Conservation (phyloP, 108 stramenopile species). For the Poteriospumella lacustris region DNA sequence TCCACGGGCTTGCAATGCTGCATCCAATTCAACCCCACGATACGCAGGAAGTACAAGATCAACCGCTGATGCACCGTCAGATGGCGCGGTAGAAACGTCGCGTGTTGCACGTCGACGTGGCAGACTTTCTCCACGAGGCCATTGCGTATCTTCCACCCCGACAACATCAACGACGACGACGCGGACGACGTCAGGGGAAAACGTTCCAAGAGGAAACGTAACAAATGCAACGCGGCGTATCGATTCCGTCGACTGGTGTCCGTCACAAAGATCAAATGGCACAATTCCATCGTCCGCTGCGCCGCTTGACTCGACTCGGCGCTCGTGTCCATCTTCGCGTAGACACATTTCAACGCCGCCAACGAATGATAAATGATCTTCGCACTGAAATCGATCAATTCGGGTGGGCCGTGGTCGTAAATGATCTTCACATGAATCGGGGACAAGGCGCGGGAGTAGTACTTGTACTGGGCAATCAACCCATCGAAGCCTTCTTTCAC, state of each 20-base stretch:
- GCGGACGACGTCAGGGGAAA: too few relatives aligned
- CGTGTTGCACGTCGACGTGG: too few relatives aligned
- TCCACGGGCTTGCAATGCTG: too few relatives aligned
- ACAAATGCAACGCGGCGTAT: background rate
- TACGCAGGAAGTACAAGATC: background rate
- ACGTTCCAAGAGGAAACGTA: too few relatives aligned
- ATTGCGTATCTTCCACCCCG: too few relatives aligned
- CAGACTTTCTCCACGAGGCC: too few relatives aligned
- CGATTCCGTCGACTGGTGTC: background rate
- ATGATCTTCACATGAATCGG: slow-evolving; percentile 59
- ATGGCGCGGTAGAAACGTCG: too few relatives aligned
- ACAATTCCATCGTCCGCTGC: background rate
- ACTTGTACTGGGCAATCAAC: slow-evolving; percentile 47
- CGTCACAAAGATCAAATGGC: background rate
- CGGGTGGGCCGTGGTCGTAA: slow-evolving; percentile 57
- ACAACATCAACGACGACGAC: too few relatives aligned
- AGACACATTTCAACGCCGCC: background rate
- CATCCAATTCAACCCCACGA: background rate
- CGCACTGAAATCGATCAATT: background rate
- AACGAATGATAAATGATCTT: background rate
- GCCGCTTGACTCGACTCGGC: background rate
- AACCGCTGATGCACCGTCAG: too few relatives aligned
- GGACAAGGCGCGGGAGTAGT: slow-evolving; percentile 52
- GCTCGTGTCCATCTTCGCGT: background rate
- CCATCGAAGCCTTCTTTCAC: slow-evolving; percentile 50